A percentile compares a stretch with the other conserved stretches of the same genome.
Evolutionary conservation across 805 yeast genomes (phyloP).

Genomic region (Cyberlindnera mrakii): DNA sequence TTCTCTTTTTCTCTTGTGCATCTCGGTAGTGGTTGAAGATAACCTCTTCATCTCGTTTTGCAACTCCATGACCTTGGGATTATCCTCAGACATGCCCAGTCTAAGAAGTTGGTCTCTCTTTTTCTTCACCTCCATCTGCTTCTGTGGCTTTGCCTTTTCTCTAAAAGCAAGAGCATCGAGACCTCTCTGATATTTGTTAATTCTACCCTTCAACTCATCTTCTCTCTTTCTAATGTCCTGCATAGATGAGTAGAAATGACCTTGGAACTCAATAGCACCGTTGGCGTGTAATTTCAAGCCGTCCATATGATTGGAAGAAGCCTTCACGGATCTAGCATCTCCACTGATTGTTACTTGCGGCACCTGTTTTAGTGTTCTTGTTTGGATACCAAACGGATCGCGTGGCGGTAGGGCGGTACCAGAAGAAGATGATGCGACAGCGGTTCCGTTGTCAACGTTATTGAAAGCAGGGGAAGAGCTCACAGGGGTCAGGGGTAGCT

Average conservation of each 20-base stretch:
- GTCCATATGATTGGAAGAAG: background rate
- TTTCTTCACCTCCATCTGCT: conserved; percentile 5
- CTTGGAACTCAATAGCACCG: conserved; percentile 5
- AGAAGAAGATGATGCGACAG: no score
- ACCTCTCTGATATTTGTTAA: conserved; percentile 5
- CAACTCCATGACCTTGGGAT: conserved; percentile 3
- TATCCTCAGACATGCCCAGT: conserved; percentile 6
- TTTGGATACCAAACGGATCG: no score
- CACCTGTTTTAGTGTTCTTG: no score
- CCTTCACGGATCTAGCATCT: background rate
- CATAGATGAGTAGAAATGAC: conserved; percentile 4
- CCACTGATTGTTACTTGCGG: background rate
- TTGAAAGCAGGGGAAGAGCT: background rate
- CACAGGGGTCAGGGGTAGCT: background rate
- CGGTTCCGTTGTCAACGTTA: no score
- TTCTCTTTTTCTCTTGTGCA: conserved; percentile 1
- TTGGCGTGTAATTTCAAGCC: conserved; percentile 5
- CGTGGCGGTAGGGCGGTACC: no score
- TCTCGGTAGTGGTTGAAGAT: conserved; percentile 1
- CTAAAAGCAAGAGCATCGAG: background rate
- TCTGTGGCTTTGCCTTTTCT: conserved; percentile 6
- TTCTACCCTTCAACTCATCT: conserved; percentile 3
- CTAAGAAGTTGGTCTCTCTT: conserved; percentile 7
- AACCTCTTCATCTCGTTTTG: conserved; percentile 4
- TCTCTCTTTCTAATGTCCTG: conserved; percentile 3